Percentiles rank a stretch among this genome's conserved stretches.
These are phyloP conservation scores for Paraurostyla sp. DNA, from an alignment of 73 alveolate species.

Conservation along the genomic window DNA sequence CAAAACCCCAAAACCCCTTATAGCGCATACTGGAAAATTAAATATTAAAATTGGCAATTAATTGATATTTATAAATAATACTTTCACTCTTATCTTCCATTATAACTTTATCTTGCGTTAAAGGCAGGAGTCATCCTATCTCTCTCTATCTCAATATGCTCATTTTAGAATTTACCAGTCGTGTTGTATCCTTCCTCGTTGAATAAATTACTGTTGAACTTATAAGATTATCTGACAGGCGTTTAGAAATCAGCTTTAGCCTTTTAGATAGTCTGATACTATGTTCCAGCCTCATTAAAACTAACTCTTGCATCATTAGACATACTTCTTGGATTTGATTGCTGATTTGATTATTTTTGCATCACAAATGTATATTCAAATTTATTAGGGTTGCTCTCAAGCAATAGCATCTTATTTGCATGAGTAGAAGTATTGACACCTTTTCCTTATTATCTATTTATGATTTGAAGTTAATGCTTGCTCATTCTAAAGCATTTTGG, in stretches of 20 bases:
- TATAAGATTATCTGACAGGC: not conserved
- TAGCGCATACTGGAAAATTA: too few relatives aligned
- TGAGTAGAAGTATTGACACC: not conserved
- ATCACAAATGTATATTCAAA: conserved; percentile 11
- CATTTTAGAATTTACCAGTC: not conserved
- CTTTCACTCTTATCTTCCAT: not conserved
- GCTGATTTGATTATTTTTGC: not conserved
- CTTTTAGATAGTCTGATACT: conserved; percentile 1
- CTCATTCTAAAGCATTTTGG: conserved; percentile 48
- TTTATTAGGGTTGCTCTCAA: not conserved
- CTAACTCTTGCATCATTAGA: conserved; percentile 46
- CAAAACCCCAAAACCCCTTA: too few relatives aligned
- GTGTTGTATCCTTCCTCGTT: not conserved
- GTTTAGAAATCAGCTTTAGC: not conserved
- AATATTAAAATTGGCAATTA: not conserved
- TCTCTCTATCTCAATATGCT: not conserved
- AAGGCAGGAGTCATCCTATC: conserved; percentile 41
- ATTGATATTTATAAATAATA: not conserved
- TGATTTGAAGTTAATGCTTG: not conserved
- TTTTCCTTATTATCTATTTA: not conserved
- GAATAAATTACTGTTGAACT: not conserved
- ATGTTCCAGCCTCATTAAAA: conserved; percentile 1
- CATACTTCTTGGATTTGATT: not conserved
- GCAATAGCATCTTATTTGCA: not conserved
- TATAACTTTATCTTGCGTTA: conserved; percentile 7